These are phyloP conservation scores for Ascochyta lentis DNA, from an alignment of 2,329 filamentous ascomycete species.

Conservation along the genomic window DNA sequence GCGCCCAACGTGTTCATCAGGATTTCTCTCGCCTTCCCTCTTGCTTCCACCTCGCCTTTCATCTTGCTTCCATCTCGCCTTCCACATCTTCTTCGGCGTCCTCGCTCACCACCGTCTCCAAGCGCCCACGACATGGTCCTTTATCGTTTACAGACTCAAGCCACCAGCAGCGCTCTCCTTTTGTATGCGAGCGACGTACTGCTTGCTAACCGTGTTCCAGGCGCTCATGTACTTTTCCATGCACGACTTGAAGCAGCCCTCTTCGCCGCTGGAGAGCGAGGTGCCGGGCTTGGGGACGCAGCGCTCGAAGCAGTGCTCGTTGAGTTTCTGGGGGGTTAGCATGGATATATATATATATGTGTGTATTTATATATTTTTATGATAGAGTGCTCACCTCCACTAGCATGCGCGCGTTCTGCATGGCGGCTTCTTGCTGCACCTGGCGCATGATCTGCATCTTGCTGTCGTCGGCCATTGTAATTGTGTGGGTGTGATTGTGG, in stretches of 20 bases:
- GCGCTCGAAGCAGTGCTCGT: conserved; percentile 64
- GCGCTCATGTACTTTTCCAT: conserved; percentile 64
- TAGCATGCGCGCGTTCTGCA: conserved; percentile 59
- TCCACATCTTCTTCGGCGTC: neutral
- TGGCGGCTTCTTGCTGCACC: conserved; percentile 60
- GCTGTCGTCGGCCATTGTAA: conserved; percentile 19
- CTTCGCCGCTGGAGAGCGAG: conserved; percentile 58
- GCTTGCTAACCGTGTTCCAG: conserved; percentile 60
- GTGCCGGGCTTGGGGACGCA: conserved; percentile 60
- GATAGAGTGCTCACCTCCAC: conserved; percentile 51
- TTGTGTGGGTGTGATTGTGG: neutral
- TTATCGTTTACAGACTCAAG: conserved; percentile 14
- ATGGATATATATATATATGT: neutral
- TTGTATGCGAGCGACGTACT: conserved; percentile 59
- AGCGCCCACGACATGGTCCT: conserved; percentile 10
- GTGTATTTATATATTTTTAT: neutral
- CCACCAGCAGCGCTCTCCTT: conserved; percentile 36
- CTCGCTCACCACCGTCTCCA: neutral
- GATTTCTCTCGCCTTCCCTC: neutral
- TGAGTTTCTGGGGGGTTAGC: conserved; percentile 54
- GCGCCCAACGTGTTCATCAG: too few relatives aligned
- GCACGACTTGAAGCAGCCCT: conserved; percentile 58
- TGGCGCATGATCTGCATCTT: conserved; percentile 60
- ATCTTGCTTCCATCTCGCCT: too few relatives aligned
- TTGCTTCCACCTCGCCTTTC: neutral